A percentile compares a stretch with the other conserved stretches of the same genome.
phyloP scores from a whole-genome alignment of 805 yeast genomes.

The Torulaspora maleeae region DNA sequence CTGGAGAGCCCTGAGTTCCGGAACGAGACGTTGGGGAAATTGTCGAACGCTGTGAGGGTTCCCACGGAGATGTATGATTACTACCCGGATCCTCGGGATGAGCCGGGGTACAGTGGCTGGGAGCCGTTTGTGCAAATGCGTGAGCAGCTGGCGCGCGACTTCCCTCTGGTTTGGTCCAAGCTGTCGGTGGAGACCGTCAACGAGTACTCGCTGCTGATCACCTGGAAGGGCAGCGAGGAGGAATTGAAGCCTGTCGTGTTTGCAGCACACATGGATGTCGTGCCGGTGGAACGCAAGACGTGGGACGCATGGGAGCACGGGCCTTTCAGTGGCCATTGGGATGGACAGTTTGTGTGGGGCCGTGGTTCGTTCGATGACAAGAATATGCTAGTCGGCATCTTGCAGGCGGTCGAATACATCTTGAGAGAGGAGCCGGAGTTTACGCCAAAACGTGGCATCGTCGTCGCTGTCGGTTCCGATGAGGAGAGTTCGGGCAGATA shows the following conservation, averaged over 20 bases:
- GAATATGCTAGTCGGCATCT: constrained; percentile 54
- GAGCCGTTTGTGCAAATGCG: constrained; percentile 43
- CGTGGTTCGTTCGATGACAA: constrained; percentile 75
- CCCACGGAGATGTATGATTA: constrained; percentile 59
- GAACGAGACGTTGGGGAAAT: constrained; percentile 39
- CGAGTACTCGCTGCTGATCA: constrained; percentile 56
- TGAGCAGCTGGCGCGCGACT: constrained; percentile 46
- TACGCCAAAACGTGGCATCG: constrained; percentile 51
- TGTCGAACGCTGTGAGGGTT: constrained; percentile 52
- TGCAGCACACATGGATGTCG: constrained; percentile 78
- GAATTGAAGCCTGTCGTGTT: constrained; percentile 59
- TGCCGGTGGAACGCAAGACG: constrained; percentile 63
- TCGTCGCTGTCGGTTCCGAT: constrained; percentile 68
- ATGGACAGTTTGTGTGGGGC: constrained; percentile 61
- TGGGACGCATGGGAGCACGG: constrained; percentile 55
- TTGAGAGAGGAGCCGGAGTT: constrained; percentile 41
- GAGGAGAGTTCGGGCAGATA: constrained; percentile 63
- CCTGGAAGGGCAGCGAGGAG: constrained; percentile 53
- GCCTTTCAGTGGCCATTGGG: constrained; percentile 61
- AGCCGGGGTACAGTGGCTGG: constrained; percentile 42
- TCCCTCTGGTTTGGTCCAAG: constrained; percentile 49
- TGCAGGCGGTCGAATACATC: constrained; percentile 56
- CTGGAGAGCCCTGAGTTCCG: constrained; percentile 33
- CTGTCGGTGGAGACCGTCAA: constrained; percentile 54
- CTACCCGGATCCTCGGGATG: constrained; percentile 41